Conservation (phyloP, 345 rosid genomes). For the Euphorbia lathyris region DNA sequence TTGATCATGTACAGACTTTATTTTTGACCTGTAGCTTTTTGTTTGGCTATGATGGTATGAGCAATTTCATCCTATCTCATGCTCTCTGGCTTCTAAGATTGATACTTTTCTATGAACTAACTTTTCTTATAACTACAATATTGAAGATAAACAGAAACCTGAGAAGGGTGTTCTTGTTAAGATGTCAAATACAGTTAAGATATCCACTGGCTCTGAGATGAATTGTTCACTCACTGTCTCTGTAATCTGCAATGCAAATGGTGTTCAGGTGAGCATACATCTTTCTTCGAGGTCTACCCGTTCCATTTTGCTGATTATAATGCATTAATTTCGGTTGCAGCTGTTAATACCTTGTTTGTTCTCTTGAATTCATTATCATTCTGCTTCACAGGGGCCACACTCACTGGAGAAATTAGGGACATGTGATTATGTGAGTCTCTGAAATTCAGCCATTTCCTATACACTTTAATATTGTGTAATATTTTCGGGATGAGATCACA, state of each 20-base stretch:
- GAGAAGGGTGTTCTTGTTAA: conserved; percentile 71
- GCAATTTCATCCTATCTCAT: not conserved
- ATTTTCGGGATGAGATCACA: not conserved
- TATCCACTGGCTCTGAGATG: conserved; percentile 16
- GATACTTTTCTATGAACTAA: conserved; percentile 11
- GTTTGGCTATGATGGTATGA: not conserved
- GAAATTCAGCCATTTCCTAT: conserved; percentile 14
- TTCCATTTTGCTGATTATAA: not conserved
- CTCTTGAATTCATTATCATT: conserved; percentile 14
- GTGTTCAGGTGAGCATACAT: conserved; percentile 54
- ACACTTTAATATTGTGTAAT: conserved; percentile 4
- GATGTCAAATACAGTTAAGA: conserved; percentile 41
- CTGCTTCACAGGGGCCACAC: conserved; percentile 62
- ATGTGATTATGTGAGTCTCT: conserved; percentile 72
- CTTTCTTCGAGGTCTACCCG: conserved; percentile 13
- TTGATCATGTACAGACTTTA: not conserved
- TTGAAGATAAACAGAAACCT: conserved; percentile 68
- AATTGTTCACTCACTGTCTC: conserved; percentile 84
- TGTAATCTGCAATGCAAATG: conserved; percentile 63
- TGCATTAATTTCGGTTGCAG: conserved; percentile 11
- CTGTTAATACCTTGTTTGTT: conserved; percentile 20
- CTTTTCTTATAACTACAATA: conserved; percentile 20
- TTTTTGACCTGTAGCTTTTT: not conserved
- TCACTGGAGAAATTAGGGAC: conserved; percentile 52
- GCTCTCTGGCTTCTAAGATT: conserved; percentile 1